Percentiles rank a stretch among this genome's conserved stretches.
phyloP scores from a whole-genome alignment of 495 filamentous ascomycete genomes.

The Penicillium cinerascens region DNA sequence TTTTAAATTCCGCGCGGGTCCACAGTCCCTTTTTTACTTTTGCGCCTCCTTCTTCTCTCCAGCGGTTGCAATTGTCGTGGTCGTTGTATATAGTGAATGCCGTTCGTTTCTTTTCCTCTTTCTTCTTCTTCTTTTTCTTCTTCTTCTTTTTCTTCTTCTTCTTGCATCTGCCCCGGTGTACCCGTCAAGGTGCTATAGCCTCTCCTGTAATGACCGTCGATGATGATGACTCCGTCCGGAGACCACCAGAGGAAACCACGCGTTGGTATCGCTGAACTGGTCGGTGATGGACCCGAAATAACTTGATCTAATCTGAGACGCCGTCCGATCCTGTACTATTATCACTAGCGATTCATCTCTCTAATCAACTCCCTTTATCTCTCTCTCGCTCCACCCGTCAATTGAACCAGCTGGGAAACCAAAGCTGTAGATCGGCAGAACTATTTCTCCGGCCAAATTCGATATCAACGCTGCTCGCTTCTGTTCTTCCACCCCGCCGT shows the following conservation, averaged over 20 bases:
- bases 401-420: background rate
- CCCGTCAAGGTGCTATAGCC: too few species aligned
- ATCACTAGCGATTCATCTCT: background rate
- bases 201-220: slow-evolving; percentile 12
- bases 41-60: slow-evolving; percentile 21
- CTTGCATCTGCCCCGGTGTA: slow-evolving; percentile 1
- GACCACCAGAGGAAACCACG: slow-evolving; percentile 30
- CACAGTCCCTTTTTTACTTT: slow-evolving; percentile 18
- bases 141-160: slow-evolving; percentile 4
- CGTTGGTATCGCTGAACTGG: slow-evolving; percentile 40
- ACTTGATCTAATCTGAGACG: slow-evolving; percentile 60
- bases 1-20: slow-evolving; percentile 30
- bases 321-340: background rate
- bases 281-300: slow-evolving; percentile 45
- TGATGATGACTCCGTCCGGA: slow-evolving; percentile 46
- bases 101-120: slow-evolving; percentile 2
- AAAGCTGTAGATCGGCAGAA: slow-evolving; percentile 16
- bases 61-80: slow-evolving; percentile 3
- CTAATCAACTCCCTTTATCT: background rate
- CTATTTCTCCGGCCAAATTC: slow-evolving; percentile 21
- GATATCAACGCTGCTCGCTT: slow-evolving; percentile 4
- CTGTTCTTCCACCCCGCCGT: background rate
- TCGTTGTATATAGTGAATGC: background rate
- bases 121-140: slow-evolving; percentile 7
- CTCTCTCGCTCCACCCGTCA: background rate